These are phyloP conservation scores for Chlorella sorokiniana DNA, from an alignment of 139 green algal species.

Conservation along the genomic window DNA sequence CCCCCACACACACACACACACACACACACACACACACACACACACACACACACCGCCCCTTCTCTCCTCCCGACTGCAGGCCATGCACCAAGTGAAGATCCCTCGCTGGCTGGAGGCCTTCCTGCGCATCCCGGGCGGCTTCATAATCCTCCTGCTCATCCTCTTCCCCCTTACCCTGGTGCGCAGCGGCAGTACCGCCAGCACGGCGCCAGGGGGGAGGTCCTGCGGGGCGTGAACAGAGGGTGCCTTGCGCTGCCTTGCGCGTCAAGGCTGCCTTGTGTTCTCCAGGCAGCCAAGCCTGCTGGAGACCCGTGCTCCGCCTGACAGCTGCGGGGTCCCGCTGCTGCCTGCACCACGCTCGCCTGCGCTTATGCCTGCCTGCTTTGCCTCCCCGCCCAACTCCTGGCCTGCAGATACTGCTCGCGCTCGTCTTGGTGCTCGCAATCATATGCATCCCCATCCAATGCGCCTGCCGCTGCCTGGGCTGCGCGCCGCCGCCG, in stretches of 20 bases:
- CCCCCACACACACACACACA: too few species aligned
- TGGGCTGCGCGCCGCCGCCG: constrained; percentile 15
- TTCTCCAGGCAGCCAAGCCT: too few species aligned
- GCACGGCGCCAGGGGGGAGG: too few species aligned
- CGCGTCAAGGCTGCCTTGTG: neutral
- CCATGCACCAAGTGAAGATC: constrained; percentile 24
- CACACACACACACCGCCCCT: neutral
- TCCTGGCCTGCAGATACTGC: neutral
- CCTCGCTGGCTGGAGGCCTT: constrained; percentile 30
- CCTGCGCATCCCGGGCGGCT: constrained; percentile 25
- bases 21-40: too few species aligned
- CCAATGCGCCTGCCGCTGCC: neutral
- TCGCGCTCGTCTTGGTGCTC: constrained; percentile 11
- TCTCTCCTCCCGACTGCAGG: neutral
- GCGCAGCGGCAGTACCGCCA: neutral
- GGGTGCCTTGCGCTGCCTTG: neutral
- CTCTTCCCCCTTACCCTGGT: constrained; percentile 37
- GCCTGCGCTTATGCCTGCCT: too few species aligned
- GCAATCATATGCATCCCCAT: constrained; percentile 11
- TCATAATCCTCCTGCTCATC: constrained; percentile 23
- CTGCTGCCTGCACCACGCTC: too few species aligned
- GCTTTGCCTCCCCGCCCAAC: too few species aligned
- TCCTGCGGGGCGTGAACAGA: neutral
- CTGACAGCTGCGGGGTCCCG: neutral
- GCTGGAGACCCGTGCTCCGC: too few species aligned